A percentile compares a stretch with the other conserved stretches of the same genome.
Evolutionary conservation across 139 green algal genomes (phyloP).

Genomic region (Eudorina sp.): DNA sequence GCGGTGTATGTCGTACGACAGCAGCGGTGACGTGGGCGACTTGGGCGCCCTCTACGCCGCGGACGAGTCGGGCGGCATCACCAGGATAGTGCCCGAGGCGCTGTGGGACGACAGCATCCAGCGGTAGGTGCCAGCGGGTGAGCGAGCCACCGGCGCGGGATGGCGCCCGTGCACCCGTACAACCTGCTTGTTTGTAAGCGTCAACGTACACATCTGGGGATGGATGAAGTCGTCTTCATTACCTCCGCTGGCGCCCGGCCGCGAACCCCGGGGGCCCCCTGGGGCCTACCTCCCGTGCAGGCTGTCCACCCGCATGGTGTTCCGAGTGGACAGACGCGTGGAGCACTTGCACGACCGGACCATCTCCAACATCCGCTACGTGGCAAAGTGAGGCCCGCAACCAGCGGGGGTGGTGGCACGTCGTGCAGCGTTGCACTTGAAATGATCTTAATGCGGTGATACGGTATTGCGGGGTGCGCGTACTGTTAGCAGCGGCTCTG

Average conservation of each 20-base stretch:
- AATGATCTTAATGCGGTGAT: too few relatives aligned
- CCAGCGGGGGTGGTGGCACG: too few relatives aligned
- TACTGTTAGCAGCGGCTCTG: too few relatives aligned
- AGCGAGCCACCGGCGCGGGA: neutral
- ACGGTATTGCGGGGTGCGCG: too few relatives aligned
- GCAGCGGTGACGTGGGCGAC: slow-evolving; percentile 55
- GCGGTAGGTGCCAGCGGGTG: neutral
- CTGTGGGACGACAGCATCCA: slow-evolving; percentile 46
- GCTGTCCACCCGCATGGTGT: slow-evolving; percentile 47
- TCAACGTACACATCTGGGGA: too few relatives aligned
- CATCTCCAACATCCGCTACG: slow-evolving; percentile 44
- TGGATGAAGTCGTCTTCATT: too few relatives aligned
- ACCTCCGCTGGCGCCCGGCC: too few relatives aligned
- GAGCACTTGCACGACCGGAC: slow-evolving; percentile 44
- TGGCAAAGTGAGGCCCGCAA: slow-evolving; percentile 35
- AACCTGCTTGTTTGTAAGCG: too few relatives aligned
- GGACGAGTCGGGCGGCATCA: slow-evolving; percentile 55
- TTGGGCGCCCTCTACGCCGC: slow-evolving; percentile 62
- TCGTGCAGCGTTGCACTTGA: too few relatives aligned
- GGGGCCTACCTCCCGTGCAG: slow-evolving; percentile 18
- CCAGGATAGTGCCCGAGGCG: slow-evolving; percentile 53
- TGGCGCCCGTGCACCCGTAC: too few relatives aligned
- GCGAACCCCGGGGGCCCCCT: too few relatives aligned
- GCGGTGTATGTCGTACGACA: slow-evolving; percentile 62
- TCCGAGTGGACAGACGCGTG: slow-evolving; percentile 34